Evolutionary conservation across 345 rosid genomes (phyloP).

Genomic region (Fremontodendron californicum): DNA sequence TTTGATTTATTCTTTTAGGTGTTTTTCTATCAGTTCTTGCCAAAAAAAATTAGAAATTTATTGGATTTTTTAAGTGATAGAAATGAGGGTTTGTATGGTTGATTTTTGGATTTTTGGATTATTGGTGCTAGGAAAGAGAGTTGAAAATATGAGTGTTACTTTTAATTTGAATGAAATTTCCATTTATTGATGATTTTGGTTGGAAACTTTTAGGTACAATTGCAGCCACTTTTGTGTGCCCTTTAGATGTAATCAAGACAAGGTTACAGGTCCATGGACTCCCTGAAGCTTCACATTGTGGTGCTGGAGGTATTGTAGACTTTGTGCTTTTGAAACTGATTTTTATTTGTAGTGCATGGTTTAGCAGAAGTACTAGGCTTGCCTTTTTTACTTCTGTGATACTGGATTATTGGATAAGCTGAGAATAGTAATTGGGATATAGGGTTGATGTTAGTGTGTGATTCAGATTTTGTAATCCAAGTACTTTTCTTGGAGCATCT

Average conservation of each 20-base stretch:
- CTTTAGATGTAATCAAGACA: conserved; percentile 98
- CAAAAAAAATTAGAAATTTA: background rate
- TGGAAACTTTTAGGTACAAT: conserved; percentile 56
- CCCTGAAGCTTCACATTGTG: conserved; percentile 45
- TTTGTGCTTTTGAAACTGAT: background rate
- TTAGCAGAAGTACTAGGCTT: background rate
- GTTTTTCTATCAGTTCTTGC: background rate
- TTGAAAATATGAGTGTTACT: background rate
- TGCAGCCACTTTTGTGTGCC: conserved; percentile 89
- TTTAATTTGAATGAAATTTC: background rate
- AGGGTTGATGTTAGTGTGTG: background rate
- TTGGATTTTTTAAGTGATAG: background rate
- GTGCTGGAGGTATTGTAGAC: conserved; percentile 47
- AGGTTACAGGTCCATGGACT: conserved; percentile 85
- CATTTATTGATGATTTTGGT: background rate
- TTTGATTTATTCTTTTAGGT: background rate
- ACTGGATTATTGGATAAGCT: background rate
- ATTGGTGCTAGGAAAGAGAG: background rate
- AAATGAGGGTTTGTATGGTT: background rate
- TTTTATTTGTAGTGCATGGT: background rate
- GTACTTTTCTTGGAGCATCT: background rate
- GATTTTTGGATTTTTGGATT: background rate
- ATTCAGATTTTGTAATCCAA: background rate
- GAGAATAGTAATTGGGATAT: background rate
- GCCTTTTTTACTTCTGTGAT: background rate